These are phyloP conservation scores for Maudiozyma humilis DNA, from an alignment of 1,139 yeast species.

Conservation along the genomic window DNA sequence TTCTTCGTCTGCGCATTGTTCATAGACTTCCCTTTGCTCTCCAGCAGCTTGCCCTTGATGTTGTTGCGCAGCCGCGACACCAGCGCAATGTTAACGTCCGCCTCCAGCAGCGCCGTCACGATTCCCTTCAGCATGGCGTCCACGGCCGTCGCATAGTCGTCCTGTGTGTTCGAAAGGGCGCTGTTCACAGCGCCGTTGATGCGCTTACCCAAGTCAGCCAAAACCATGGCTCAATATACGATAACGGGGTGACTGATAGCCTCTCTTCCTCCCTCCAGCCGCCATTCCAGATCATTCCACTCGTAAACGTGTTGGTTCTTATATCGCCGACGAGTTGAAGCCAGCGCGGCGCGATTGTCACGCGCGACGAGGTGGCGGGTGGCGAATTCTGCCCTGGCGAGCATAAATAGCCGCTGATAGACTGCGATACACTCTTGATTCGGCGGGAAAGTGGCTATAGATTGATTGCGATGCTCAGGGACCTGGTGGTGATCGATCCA, in stretches of 20 bases:
- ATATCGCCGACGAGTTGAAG: too few species aligned
- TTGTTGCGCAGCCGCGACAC: conserved; percentile 73
- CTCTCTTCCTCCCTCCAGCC: too few species aligned
- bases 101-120: conserved; percentile 79
- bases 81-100: conserved; percentile 82
- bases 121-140: conserved; percentile 76
- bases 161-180: conserved; percentile 56
- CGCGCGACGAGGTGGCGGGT: too few species aligned
- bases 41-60: conserved; percentile 49
- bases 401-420: too few species aligned
- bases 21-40: conserved; percentile 19
- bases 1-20: conserved; percentile 56
- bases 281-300: too few species aligned
- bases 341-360: too few species aligned
- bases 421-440: too few species aligned
- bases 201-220: conserved; percentile 87
- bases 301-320: too few species aligned
- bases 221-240: conserved; percentile 83
- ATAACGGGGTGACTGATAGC: too few species aligned
- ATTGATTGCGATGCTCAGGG: conserved; percentile 25
- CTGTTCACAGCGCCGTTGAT: conserved; percentile 69
- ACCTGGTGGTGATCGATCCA: conserved; percentile 27
- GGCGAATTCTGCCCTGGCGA: too few species aligned
- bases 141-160: conserved; percentile 48
- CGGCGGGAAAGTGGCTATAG: too few species aligned